Evolutionary conservation across 805 yeast genomes (phyloP).

Genomic region (Kodamaea sagamina): DNA sequence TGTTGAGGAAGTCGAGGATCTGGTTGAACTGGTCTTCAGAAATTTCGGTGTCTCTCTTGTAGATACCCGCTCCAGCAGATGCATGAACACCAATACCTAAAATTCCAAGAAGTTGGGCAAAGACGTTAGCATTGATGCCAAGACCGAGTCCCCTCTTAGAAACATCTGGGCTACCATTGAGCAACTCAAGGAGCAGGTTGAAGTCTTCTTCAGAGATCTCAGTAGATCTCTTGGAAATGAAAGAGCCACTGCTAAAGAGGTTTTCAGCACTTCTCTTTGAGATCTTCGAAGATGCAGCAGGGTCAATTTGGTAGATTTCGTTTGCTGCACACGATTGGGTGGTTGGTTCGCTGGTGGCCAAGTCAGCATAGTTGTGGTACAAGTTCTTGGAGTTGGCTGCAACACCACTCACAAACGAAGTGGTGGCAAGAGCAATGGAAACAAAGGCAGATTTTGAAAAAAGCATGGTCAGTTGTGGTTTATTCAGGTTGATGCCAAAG

Average conservation of each 20-base stretch:
- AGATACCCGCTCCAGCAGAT: slow-evolving; percentile 15
- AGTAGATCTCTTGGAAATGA: slow-evolving; percentile 1
- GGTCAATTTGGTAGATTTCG: slow-evolving; percentile 17
- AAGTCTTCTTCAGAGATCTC: slow-evolving; percentile 10
- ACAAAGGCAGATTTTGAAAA: slow-evolving; percentile 22
- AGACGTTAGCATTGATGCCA: slow-evolving; percentile 16
- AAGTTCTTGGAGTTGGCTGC: slow-evolving; percentile 18
- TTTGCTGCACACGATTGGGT: slow-evolving; percentile 14
- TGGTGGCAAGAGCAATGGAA: slow-evolving; percentile 22
- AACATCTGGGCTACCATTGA: slow-evolving; percentile 1
- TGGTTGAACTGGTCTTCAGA: too few species aligned
- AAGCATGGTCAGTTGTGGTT: slow-evolving; percentile 17
- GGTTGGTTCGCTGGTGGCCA: slow-evolving; percentile 14
- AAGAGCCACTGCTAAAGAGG: background rate
- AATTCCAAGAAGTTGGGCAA: slow-evolving; percentile 12
- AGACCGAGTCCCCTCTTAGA: slow-evolving; percentile 16
- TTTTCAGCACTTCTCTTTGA: background rate
- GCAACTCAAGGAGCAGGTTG: slow-evolving; percentile 9
- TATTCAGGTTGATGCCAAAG: background rate
- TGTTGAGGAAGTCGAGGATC: too few species aligned
- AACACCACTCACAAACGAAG: slow-evolving; percentile 17
- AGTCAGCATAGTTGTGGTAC: slow-evolving; percentile 17
- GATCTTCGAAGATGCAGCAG: background rate
- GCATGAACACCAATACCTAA: slow-evolving; percentile 15
- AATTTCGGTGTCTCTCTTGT: slow-evolving; percentile 1